Evolutionary conservation across 2,329 filamentous ascomycete genomes (phyloP), one percentile per base, ranked within the genome.

Genomic region (Aspergillus caelatus): DNA sequence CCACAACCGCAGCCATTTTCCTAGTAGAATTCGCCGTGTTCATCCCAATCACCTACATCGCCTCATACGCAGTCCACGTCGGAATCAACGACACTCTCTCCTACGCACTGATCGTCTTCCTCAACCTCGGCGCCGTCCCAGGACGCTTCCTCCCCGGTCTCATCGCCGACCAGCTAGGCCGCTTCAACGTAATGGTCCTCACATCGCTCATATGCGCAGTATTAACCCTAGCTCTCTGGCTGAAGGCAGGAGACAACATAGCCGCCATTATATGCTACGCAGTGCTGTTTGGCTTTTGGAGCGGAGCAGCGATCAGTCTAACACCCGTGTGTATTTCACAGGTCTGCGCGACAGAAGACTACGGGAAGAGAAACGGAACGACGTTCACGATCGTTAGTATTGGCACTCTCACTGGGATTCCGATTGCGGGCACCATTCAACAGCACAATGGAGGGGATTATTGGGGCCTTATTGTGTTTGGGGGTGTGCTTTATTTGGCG

Each of bases 1-100:
- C 63, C 1, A 77, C 74, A 0, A 76, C 72, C 0, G 32, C 69
- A 2, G 75, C 74, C 0, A 65, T 78, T 4, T 78, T 77, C 57
- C 68, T 78, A 8, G 72, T 76, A 19, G 76, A 78, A 60, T 75
- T 76, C 58, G 76, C 72, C 0, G 71, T 77, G 14, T 78, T 78
- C 52, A 73, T 79, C 19, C 77, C 77, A 0, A 67, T 72, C 39
- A 74, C 74, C 12, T 79, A 79, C 60, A 65, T 79, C 32, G 67
- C 74, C 4, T 74, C 72, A 10, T 77, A 78, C 19, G 70, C 69
- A 8, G 55, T 77, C 9, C 57, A 71, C 11, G 65, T 58, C 7
- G 73, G 75, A 0, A 66, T 77, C 7, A 62, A 68, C 19, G 61
- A 60, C 1, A 62, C 62, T 2, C 53, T 78, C 1, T 65, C 75